Base-by-base conservation (phyloP, 441 rosid genomes). In the Gossypium gossypioides region DNA sequence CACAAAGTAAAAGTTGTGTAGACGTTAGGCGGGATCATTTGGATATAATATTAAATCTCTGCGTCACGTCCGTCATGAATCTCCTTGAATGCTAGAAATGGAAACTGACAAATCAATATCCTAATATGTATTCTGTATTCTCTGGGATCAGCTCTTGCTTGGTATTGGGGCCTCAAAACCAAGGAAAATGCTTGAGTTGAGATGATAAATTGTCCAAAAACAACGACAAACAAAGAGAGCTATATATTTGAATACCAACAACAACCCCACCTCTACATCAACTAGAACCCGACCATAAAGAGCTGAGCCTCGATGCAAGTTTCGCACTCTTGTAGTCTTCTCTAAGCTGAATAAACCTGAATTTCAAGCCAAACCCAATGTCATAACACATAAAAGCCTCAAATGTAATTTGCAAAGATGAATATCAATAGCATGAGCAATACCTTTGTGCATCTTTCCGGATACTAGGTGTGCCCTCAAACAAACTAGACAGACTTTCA, bases 321-420 rank as follows among this genome's bases (percentile, higher is more conserved):
- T 89, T 95, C 21, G 96, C 95, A 69, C 96, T 89, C 83, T 93
- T 96, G 80, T 88, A 93, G 79, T 96, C 99, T 68, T 96, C 99
- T 72, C 99, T 85, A 60, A 96, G 96, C 80, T 93, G 96, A 79
- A 96, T 89, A 83, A 93, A 96, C 92, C 98, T 91, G 91, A 52
- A 67, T 52, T 34, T 18, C 9, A 2, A 13, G 22, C 21, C 37
- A 24, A 56, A 48, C 42, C 42, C 42, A 37, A 37, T 37, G 16
- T 74, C 15, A 73, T 2, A 25, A 71, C 29, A 37, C 42, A 37
- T 37, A 7, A 37, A 1, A 6, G 52, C 58, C 22, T 24, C 27
- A 8, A 54, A 54, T 19, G 12, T 13, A 24, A 19, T 54, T 10
- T 54, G 18, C 66, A 16, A 56, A 44, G 40, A 72, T 21, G 1